A percentile compares a stretch with the other conserved stretches of the same genome.
These are phyloP conservation scores for Thielaviopsis euricoi DNA, from an alignment of 2,329 filamentous ascomycete genomes.

Conservation along the genomic window DNA sequence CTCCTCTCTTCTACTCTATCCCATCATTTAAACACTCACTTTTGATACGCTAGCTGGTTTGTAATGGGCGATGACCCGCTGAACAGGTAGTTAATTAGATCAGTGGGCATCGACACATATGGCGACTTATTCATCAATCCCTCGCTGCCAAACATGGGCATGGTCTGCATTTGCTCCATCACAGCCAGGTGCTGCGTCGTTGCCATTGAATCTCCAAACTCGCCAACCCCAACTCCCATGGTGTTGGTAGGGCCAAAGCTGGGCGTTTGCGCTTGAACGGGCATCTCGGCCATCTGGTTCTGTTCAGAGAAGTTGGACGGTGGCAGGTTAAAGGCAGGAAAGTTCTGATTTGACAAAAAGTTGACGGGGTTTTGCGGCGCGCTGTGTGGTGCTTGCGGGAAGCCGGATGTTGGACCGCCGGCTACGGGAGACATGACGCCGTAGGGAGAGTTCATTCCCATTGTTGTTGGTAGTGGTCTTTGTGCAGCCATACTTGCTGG, in stretches of 20 bases:
- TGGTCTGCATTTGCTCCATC: constrained; percentile 48
- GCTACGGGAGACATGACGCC: constrained; percentile 36
- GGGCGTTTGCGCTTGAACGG: constrained; percentile 12
- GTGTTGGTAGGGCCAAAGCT: constrained; percentile 13
- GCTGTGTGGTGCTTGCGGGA: constrained; percentile 21
- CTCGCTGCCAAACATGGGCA: constrained; percentile 77
- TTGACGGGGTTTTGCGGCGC: constrained; percentile 28
- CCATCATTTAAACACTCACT: neutral
- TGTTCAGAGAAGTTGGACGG: constrained; percentile 34
- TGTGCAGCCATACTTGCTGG: constrained; percentile 2
- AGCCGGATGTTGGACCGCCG: constrained; percentile 25
- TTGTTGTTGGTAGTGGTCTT: constrained; percentile 9
- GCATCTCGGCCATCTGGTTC: neutral
- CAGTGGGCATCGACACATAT: constrained; percentile 66
- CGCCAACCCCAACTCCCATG: constrained; percentile 1
- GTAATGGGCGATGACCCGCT: constrained; percentile 26
- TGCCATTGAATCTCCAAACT: constrained; percentile 6
- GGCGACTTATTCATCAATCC: constrained; percentile 67
- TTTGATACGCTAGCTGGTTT: constrained; percentile 14
- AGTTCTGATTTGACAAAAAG: constrained; percentile 45
- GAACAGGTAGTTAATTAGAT: constrained; percentile 75
- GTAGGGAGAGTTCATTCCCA: constrained; percentile 25
- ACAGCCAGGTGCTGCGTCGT: constrained; percentile 36
- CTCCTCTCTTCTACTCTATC: neutral
- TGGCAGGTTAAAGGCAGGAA: constrained; percentile 45